Conservation (phyloP, 2,329 filamentous ascomycete genomes). For the Neofusicoccum umdonicola region DNA sequence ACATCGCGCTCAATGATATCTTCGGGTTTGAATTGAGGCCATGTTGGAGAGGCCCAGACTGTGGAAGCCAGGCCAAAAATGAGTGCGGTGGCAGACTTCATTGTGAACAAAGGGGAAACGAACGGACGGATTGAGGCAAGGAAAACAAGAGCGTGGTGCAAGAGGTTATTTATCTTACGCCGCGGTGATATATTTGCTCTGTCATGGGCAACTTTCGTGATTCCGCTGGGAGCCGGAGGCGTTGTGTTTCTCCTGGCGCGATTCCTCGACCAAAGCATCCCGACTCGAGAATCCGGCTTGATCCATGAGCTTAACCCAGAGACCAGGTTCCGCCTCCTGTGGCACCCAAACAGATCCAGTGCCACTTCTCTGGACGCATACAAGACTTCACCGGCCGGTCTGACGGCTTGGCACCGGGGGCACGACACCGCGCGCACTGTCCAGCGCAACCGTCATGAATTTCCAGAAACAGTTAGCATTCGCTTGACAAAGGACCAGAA, state of each 20-base stretch:
- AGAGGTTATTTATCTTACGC: not conserved
- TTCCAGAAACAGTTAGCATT: no score
- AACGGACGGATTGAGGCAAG: not conserved
- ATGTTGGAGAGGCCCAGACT: not conserved
- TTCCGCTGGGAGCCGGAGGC: not conserved
- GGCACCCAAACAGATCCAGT: no score
- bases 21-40: not conserved
- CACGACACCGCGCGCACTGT: no score
- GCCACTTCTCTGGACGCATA: no score
- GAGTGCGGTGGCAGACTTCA: not conserved
- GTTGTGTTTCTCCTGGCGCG: not conserved
- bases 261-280: not conserved
- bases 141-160: not conserved
- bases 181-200: not conserved
- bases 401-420: no score
- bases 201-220: not conserved
- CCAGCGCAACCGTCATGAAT: not conserved
- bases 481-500: no score
- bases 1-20: slow-evolving; percentile 27
- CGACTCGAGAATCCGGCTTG: not conserved
- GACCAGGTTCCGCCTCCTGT: no score
- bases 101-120: not conserved
- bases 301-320: not conserved
- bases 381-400: no score
- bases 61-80: not conserved